Evolutionary conservation across 345 rosid genomes (phyloP).

Genomic region (Euclidium syriacum): DNA sequence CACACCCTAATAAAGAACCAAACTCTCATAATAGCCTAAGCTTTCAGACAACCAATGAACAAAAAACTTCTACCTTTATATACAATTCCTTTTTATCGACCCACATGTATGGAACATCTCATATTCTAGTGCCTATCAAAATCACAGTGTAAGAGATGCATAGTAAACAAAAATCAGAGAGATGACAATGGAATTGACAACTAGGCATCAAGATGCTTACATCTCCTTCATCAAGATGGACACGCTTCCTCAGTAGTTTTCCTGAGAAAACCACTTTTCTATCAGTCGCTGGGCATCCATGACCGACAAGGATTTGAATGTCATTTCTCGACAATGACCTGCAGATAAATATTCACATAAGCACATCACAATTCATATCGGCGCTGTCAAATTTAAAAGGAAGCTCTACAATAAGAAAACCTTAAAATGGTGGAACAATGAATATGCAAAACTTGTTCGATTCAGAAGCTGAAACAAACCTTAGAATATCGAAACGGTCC

Average conservation of each 20-base stretch:
- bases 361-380: background rate
- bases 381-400: background rate
- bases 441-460: background rate
- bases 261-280: constrained; percentile 86
- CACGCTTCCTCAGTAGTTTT: constrained; percentile 81
- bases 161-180: background rate
- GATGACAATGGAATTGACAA: background rate
- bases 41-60: background rate
- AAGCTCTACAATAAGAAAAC: background rate
- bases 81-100: background rate
- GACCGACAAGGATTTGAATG: constrained; percentile 78
- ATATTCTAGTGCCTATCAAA: background rate
- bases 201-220: constrained; percentile 39
- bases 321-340: constrained; percentile 84
- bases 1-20: background rate
- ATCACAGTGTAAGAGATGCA: background rate
- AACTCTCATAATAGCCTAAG: background rate
- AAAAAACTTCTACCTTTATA: background rate
- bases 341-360: constrained; percentile 24
- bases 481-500: constrained; percentile 91
- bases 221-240: constrained; percentile 98
- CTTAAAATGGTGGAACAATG: background rate
- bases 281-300: constrained; percentile 89
- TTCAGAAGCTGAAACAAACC: constrained; percentile 39
- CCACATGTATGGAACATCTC: background rate